A percentile compares a stretch with the other conserved stretches of the same genome.
phyloP scores from a whole-genome alignment of 2,329 filamentous ascomycete genomes.

The Diaporthe citri region DNA sequence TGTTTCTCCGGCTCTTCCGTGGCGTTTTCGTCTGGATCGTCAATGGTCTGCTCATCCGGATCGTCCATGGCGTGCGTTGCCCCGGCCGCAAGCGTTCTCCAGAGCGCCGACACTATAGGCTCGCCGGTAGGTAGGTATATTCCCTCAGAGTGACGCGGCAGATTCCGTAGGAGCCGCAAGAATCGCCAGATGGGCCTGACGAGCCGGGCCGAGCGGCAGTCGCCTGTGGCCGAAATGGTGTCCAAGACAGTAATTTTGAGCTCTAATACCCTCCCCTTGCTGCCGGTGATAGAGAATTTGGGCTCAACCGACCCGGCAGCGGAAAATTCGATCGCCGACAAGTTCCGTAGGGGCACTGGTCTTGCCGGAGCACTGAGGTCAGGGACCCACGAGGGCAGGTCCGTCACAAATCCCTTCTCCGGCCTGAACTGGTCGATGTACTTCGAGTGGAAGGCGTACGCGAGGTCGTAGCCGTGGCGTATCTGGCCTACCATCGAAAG shows the following conservation, averaged over 20 bases:
- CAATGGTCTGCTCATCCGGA: too few relatives aligned
- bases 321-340: not conserved
- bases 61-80: not conserved
- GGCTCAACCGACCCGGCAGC: not conserved
- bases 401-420: not conserved
- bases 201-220: not conserved
- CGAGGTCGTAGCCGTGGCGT: not conserved
- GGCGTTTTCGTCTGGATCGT: too few relatives aligned
- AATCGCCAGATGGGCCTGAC: not conserved
- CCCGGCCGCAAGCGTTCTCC: not conserved
- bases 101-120: conserved; percentile 3
- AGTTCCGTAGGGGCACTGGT: not conserved
- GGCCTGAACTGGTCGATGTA: not conserved
- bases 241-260: not conserved
- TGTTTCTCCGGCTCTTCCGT: too few relatives aligned
- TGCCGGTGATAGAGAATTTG: not conserved
- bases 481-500: not conserved
- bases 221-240: not conserved
- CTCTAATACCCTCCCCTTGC: not conserved
- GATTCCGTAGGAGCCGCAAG: not conserved
- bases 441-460: not conserved
- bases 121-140: not conserved
- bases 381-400: conserved; percentile 1
- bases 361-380: conserved; percentile 5
- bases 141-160: not conserved